phyloP scores from a whole-genome alignment of 345 rosid species.

The Hibiscus syriacus region DNA sequence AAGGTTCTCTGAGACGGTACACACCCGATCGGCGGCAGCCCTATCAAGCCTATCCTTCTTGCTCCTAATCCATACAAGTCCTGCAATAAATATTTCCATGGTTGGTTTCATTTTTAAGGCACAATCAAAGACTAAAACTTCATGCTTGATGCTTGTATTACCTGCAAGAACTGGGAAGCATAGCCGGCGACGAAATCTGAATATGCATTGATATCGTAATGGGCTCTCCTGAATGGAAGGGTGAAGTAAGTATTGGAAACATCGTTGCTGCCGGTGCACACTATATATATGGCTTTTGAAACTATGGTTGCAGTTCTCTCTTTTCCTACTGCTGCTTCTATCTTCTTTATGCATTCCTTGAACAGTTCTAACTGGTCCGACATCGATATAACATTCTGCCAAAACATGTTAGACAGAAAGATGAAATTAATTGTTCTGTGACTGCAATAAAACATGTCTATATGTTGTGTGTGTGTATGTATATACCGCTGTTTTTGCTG shows the following conservation, averaged over 20 bases:
- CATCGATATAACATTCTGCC: slow-evolving; percentile 35
- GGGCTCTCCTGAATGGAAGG: slow-evolving; percentile 17
- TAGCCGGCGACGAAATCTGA: slow-evolving; percentile 26
- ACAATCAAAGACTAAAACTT: no score
- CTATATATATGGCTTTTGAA: not conserved
- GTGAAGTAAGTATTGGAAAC: slow-evolving; percentile 23
- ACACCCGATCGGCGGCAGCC: slow-evolving; percentile 70
- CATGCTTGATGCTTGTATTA: no score
- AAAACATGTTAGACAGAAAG: not conserved
- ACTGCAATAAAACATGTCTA: no score
- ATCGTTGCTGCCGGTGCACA: slow-evolving; percentile 14
- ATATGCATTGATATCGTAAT: slow-evolving; percentile 28
- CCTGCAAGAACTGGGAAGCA: slow-evolving; percentile 23
- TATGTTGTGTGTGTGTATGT: not conserved
- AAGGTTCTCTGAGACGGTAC: slow-evolving; percentile 66
- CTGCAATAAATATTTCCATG: slow-evolving; percentile 12
- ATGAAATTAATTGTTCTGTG: not conserved
- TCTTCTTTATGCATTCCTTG: slow-evolving; percentile 21
- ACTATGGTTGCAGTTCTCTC: not conserved
- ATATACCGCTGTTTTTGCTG: slow-evolving; percentile 33
- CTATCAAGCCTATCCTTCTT: slow-evolving; percentile 38
- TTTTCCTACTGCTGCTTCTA: slow-evolving; percentile 14
- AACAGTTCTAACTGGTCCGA: slow-evolving; percentile 36
- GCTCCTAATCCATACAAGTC: slow-evolving; percentile 51
- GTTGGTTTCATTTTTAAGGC: no score